Evolutionary conservation across 768 basidiomycete species (phyloP).

Genomic region (Coprinellus aureogranulatus): DNA sequence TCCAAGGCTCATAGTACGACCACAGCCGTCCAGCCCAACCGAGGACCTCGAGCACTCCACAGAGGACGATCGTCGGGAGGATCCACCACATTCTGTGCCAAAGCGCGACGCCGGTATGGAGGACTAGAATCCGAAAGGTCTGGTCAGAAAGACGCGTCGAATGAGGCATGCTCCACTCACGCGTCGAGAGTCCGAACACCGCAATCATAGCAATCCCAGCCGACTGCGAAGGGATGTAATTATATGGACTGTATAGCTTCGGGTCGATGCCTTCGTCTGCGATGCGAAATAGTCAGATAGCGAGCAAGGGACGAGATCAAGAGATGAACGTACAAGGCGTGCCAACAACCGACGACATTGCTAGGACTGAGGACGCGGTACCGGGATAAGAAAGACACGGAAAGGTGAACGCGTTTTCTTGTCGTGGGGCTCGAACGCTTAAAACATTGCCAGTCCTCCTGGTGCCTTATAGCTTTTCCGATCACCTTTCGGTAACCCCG

Average conservation of each 20-base stretch:
- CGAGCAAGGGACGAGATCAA: background rate
- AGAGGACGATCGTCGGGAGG: conserved; percentile 21
- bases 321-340: background rate
- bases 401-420: too few species aligned
- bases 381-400: too few species aligned
- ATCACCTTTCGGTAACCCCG: too few species aligned
- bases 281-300: too few species aligned
- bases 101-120: conserved; percentile 17
- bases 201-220: conserved; percentile 28
- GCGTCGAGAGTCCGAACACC: conserved; percentile 38
- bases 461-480: too few species aligned
- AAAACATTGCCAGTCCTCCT: too few species aligned
- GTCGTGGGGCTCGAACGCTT: background rate
- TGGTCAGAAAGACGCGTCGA: background rate
- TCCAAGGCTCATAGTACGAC: conserved; percentile 17
- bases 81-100: conserved; percentile 22
- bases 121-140: conserved; percentile 3
- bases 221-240: background rate
- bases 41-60: conserved; percentile 21
- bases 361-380: background rate
- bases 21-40: conserved; percentile 25
- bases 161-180: conserved; percentile 20
- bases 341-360: background rate
- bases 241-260: background rate
- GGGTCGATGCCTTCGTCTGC: too few species aligned